phyloP scores from a whole-genome alignment of 805 yeast species.

The Isabelozyma heimii region DNA sequence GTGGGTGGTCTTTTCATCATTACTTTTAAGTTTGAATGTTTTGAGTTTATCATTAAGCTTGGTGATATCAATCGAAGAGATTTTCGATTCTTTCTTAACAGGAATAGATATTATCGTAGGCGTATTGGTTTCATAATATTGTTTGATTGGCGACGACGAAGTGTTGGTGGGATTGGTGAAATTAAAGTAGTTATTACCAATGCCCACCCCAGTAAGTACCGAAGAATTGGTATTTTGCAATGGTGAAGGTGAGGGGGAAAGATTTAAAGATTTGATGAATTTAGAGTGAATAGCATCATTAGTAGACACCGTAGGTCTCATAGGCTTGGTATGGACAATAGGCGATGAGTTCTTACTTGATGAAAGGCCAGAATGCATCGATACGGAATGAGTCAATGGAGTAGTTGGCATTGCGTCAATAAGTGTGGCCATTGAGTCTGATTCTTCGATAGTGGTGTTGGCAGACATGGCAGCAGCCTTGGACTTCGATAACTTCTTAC shows the following conservation, averaged over 20 bases:
- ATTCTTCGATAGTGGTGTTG: conserved; percentile 1
- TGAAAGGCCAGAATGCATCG: neutral
- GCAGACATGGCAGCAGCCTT: neutral
- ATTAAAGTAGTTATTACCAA: conserved; percentile 36
- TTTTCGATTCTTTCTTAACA: neutral
- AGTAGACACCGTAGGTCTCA: neutral
- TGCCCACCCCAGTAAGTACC: conserved; percentile 33
- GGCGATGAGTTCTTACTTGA: neutral
- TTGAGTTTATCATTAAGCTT: conserved; percentile 15
- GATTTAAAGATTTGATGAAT: neutral
- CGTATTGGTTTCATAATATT: neutral
- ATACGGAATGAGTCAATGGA: neutral
- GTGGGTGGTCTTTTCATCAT: neutral
- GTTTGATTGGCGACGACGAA: conserved; percentile 27
- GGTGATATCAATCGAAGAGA: conserved; percentile 8
- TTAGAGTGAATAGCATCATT: neutral
- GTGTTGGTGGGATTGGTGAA: conserved; percentile 21
- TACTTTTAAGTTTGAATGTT: neutral
- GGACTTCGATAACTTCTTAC: conserved; percentile 6
- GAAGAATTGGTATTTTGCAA: conserved; percentile 5
- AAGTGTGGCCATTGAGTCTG: neutral
- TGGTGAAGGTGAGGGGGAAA: neutral
- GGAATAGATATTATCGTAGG: neutral
- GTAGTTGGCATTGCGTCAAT: neutral
- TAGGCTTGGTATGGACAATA: neutral